These are phyloP conservation scores for Gaertneriomyces semiglobifer DNA, from an alignment of 192 early-diverging fungal genomes.

Conservation along the genomic window DNA sequence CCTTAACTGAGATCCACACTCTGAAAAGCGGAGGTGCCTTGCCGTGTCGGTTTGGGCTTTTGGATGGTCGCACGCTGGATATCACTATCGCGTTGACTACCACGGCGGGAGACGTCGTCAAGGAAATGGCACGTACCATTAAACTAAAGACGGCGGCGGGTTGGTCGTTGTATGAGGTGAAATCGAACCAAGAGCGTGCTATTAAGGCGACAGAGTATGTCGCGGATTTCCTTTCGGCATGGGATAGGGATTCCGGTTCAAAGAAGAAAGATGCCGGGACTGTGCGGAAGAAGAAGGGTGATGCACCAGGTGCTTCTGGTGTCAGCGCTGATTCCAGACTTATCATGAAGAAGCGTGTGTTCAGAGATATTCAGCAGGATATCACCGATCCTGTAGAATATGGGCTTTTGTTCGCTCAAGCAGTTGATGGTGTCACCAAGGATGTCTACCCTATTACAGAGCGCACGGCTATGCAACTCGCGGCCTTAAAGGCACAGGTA, in stretches of 20 bases:
- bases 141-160: slow-evolving; percentile 46
- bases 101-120: slow-evolving; percentile 50
- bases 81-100: slow-evolving; percentile 38
- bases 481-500: slow-evolving; percentile 46
- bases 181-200: slow-evolving; percentile 33
- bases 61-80: slow-evolving; percentile 43
- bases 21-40: slow-evolving; percentile 10
- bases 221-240: slow-evolving; percentile 39
- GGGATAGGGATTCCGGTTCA: slow-evolving; percentile 36
- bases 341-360: slow-evolving; percentile 49
- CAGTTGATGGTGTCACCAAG: slow-evolving; percentile 44
- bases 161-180: slow-evolving; percentile 51
- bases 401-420: slow-evolving; percentile 44
- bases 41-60: slow-evolving; percentile 41
- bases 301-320: background rate
- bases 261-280: slow-evolving; percentile 31
- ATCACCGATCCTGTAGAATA: slow-evolving; percentile 44
- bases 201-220: slow-evolving; percentile 55
- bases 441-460: slow-evolving; percentile 46
- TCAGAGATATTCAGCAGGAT: slow-evolving; percentile 41
- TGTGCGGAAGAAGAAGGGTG: slow-evolving; percentile 23
- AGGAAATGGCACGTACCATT: slow-evolving; percentile 45
- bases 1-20: slow-evolving; percentile 28
- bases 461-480: slow-evolving; percentile 41
- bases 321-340: slow-evolving; percentile 36